Conservation (phyloP, 495 filamentous ascomycete species). For the Aspergillus saccharolyticus region DNA sequence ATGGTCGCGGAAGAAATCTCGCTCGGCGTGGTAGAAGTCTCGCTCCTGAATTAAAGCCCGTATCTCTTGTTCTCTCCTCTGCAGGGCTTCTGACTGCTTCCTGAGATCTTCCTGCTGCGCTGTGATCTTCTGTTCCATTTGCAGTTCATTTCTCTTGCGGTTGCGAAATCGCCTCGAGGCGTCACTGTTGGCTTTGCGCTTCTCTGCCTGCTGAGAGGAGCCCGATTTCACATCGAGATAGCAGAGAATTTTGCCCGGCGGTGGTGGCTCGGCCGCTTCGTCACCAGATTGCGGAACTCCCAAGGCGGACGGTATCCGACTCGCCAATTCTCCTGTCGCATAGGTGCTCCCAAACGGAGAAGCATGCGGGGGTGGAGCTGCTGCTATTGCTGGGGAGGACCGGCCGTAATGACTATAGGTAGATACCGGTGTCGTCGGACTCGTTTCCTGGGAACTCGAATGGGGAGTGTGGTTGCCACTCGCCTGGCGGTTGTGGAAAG, state of each 20-base stretch:
- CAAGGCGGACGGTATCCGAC: slow-evolving; percentile 22
- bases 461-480: slow-evolving; percentile 40
- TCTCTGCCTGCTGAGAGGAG: slow-evolving; percentile 83
- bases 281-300: slow-evolving; percentile 27
- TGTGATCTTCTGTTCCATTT: slow-evolving; percentile 54
- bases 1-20: slow-evolving; percentile 64
- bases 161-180: slow-evolving; percentile 87
- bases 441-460: slow-evolving; percentile 48
- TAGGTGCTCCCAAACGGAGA: slow-evolving; percentile 19
- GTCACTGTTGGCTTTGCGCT: slow-evolving; percentile 87
- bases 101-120: slow-evolving; percentile 57
- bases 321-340: slow-evolving; percentile 25
- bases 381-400: slow-evolving; percentile 37
- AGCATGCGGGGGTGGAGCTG: slow-evolving; percentile 21
- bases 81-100: slow-evolving; percentile 47
- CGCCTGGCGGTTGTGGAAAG: slow-evolving; percentile 36
- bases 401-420: slow-evolving; percentile 46
- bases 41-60: slow-evolving; percentile 49
- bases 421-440: slow-evolving; percentile 51
- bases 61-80: slow-evolving; percentile 56
- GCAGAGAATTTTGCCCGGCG: slow-evolving; percentile 56
- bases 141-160: slow-evolving; percentile 83
- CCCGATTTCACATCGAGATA: slow-evolving; percentile 67
- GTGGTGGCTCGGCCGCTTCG: slow-evolving; percentile 31
- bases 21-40: slow-evolving; percentile 53